Percentiles rank a stretch among this genome's conserved stretches.
Evolutionary conservation across 164 flowering plant species (phyloP).

Genomic region (Dillenia suffruticosa): DNA sequence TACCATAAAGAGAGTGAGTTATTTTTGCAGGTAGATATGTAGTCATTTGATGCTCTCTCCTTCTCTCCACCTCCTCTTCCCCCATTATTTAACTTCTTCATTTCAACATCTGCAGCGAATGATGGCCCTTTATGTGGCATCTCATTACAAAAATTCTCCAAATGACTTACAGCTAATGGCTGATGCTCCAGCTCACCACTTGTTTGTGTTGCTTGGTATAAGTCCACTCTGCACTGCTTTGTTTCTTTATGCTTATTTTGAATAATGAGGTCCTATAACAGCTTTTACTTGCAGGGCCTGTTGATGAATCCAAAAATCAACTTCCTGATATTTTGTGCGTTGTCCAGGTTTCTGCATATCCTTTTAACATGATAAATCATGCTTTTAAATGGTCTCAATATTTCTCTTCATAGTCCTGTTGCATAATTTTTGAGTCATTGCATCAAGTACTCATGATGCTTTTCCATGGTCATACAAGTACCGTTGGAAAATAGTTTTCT

Average conservation of each 20-base stretch:
- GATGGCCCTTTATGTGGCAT: constrained; percentile 98
- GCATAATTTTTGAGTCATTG: too few relatives aligned
- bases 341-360: constrained; percentile 60
- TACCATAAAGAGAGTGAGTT: constrained; percentile 91
- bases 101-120: constrained; percentile 56
- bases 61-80: too few relatives aligned
- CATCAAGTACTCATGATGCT: too few relatives aligned
- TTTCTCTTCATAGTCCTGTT: too few relatives aligned
- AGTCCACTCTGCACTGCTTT: neutral
- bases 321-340: constrained; percentile 97
- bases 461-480: too few relatives aligned
- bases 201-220: constrained; percentile 94
- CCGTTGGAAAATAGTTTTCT: neutral
- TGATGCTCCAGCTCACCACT: constrained; percentile 98
- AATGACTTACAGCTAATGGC: constrained; percentile 95
- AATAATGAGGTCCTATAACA: neutral
- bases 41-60: neutral
- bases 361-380: neutral
- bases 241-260: neutral
- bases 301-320: constrained; percentile 83
- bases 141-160: constrained; percentile 97
- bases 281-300: constrained; percentile 63
- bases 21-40: constrained; percentile 73
- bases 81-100: neutral
- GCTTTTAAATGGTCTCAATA: too few relatives aligned